Conservation (phyloP, 768 basidiomycete genomes). For the Russula virescens region DNA sequence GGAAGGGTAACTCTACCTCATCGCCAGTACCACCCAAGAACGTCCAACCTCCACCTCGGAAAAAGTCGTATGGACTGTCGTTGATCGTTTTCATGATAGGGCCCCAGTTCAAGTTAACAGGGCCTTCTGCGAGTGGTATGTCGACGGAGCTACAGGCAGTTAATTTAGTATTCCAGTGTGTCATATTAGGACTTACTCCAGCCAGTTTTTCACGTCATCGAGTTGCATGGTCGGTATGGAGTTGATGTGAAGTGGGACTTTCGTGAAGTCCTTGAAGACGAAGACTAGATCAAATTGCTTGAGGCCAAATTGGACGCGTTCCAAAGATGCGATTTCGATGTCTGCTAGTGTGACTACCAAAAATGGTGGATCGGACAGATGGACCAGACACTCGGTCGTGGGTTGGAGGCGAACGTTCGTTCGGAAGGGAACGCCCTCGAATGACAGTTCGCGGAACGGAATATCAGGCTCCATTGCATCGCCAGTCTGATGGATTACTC, state of each 20-base stretch:
- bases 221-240: slow-evolving; percentile 86
- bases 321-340: slow-evolving; percentile 94
- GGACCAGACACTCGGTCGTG: slow-evolving; percentile 93
- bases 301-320: slow-evolving; percentile 92
- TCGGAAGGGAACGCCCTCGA: slow-evolving; percentile 94
- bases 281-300: slow-evolving; percentile 98
- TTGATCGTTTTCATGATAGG: slow-evolving; percentile 99
- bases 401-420: slow-evolving; percentile 93
- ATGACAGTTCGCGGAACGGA: slow-evolving; percentile 95
- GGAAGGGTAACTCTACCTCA: slow-evolving; percentile 40
- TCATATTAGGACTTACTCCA: slow-evolving; percentile 64
- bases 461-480: slow-evolving; percentile 90
- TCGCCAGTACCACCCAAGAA: slow-evolving; percentile 73
- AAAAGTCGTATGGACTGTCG: slow-evolving; percentile 92
- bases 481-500: slow-evolving; percentile 45
- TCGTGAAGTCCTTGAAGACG: slow-evolving; percentile 94
- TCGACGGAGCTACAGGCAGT: slow-evolving; percentile 73
- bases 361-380: slow-evolving; percentile 93
- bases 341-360: slow-evolving; percentile 90
- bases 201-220: slow-evolving; percentile 98
- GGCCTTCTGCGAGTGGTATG: slow-evolving; percentile 90
- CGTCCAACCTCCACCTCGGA: slow-evolving; percentile 92
- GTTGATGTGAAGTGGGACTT: slow-evolving; percentile 90
- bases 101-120: slow-evolving; percentile 96
- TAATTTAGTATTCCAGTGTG: slow-evolving; percentile 9